Conservation (phyloP, 225 moss, liverwort and hornwort genomes). For the Sphagnum tenellum region DNA sequence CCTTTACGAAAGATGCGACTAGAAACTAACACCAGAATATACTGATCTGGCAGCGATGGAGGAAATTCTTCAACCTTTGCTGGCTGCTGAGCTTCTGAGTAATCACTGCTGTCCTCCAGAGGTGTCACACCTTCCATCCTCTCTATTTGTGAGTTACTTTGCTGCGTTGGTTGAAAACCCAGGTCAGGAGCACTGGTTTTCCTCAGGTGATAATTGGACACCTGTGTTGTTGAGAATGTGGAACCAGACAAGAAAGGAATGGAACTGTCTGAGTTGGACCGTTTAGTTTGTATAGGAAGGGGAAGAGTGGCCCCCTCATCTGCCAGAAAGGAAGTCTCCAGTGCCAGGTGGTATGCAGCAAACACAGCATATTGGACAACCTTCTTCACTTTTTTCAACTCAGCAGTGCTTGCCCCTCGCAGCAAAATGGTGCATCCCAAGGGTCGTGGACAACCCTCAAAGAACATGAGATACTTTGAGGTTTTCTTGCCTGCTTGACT, state of each 20-base stretch:
- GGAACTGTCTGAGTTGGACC: constrained; percentile 37
- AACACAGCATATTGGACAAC: constrained; percentile 67
- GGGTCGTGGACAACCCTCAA: constrained; percentile 82
- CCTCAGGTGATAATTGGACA: constrained; percentile 11
- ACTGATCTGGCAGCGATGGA: constrained; percentile 57
- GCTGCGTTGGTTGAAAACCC: constrained; percentile 3
- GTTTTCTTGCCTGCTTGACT: constrained; percentile 52
- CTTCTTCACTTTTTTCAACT: constrained; percentile 75
- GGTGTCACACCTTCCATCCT: constrained; percentile 15
- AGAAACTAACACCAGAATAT: constrained; percentile 62
- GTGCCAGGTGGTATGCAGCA: constrained; percentile 70
- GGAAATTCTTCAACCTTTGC: constrained; percentile 51
- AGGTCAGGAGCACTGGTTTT: constrained; percentile 13
- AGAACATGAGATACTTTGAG: constrained; percentile 71
- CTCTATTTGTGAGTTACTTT: constrained; percentile 13
- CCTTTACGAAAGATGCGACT: constrained; percentile 71
- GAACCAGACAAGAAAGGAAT: constrained; percentile 37
- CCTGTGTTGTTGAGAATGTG: constrained; percentile 23
- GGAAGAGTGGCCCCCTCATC: constrained; percentile 85
- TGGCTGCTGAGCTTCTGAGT: constrained; percentile 19
- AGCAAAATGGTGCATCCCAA: constrained; percentile 89
- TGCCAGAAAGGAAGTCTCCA: constrained; percentile 83
- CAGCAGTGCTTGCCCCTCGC: constrained; percentile 69
- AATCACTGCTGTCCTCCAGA: constrained; percentile 13
- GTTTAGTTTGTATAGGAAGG: constrained; percentile 27